Percentiles rank a stretch among this genome's conserved stretches.
phyloP scores from a whole-genome alignment of 2,329 filamentous ascomycete genomes.

The Xylariaceae sp. region DNA sequence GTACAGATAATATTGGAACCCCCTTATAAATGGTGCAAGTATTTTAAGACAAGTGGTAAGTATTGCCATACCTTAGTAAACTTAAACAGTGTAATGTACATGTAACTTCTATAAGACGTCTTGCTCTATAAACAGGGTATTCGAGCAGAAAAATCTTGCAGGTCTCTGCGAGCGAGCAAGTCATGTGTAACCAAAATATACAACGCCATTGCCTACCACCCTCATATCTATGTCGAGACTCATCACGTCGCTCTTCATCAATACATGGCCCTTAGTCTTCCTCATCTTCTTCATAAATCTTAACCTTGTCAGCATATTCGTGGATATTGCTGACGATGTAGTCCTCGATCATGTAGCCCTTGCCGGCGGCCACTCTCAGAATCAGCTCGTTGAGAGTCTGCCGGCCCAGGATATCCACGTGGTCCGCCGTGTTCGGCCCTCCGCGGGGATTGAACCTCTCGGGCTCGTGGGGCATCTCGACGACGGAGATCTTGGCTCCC shows the following conservation, averaged over 20 bases:
- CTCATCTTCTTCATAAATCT: conserved; percentile 70
- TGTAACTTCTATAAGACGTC: not conserved
- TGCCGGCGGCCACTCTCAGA: conserved; percentile 81
- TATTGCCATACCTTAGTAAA: not conserved
- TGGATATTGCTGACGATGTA: conserved; percentile 79
- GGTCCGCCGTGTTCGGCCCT: conserved; percentile 75
- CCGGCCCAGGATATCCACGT: conserved; percentile 93
- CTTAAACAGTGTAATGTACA: not conserved
- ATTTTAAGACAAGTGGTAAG: not conserved
- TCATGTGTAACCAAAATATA: not conserved
- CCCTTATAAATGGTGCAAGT: no score
- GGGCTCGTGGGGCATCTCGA: conserved; percentile 96
- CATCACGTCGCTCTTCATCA: conserved; percentile 4
- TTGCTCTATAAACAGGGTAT: not conserved
- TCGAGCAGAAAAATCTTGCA: not conserved
- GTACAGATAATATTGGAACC: no score
- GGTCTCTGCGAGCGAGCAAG: not conserved
- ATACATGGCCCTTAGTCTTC: conserved; percentile 1
- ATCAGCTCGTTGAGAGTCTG: conserved; percentile 90
- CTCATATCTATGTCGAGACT: not conserved
- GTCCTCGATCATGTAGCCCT: conserved; percentile 77
- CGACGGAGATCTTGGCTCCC: conserved; percentile 76
- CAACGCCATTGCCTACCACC: not conserved
- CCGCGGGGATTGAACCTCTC: conserved; percentile 85
- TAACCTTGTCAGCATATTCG: conserved; percentile 81